Base-by-base conservation (phyloP, 345 rosid species). In the Brassica napus region DNA sequence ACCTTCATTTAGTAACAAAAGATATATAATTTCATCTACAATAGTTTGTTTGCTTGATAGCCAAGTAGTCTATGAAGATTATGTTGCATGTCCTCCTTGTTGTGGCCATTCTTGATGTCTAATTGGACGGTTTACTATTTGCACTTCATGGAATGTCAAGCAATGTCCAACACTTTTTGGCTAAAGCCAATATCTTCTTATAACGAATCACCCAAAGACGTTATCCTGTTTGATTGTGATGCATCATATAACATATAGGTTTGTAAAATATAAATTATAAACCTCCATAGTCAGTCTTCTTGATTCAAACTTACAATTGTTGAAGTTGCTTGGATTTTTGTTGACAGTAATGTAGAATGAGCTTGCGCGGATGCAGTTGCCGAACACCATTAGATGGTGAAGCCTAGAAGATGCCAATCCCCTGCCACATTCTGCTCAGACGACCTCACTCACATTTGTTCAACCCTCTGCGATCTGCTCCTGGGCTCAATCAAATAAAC, bases 331-430 rank as follows among this genome's bases (percentile, higher is more conserved):
- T 9, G 30, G 71, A 8, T 69, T 21, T 30, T 75, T 18, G 58
- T 10, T 64, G 44, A 63, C 65, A 31, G 23, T 73, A 47, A 49
- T 90, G 91, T 89, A 96, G 99, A 93, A 84, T 83, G 99, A 93
- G 66, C 83, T 37, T 72, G 94, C 86, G 64, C 87, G 87, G 47
- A 96, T 93, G 99, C 91, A 88, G 73, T 84, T 96, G 68, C 97
- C 99, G 94, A 26, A 93, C 77, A 84, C 79, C 54, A 88, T 92
- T 65, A 85, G 97, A 74, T 84, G 97, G 92, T 94, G 98, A 34
- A 92, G 92, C 77, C 97, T 92, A 89, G 87, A 95, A 62, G 92
- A 89, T 96, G 91, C 98, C 98, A 4, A 59, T 88, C 55, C 85
- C 55, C 82, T 85, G 72, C 90, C 94, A 35, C 89, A 92, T 74